Evolutionary conservation across 495 filamentous ascomycete species (phyloP).

Genomic region (Corynascus novoguineensis): DNA sequence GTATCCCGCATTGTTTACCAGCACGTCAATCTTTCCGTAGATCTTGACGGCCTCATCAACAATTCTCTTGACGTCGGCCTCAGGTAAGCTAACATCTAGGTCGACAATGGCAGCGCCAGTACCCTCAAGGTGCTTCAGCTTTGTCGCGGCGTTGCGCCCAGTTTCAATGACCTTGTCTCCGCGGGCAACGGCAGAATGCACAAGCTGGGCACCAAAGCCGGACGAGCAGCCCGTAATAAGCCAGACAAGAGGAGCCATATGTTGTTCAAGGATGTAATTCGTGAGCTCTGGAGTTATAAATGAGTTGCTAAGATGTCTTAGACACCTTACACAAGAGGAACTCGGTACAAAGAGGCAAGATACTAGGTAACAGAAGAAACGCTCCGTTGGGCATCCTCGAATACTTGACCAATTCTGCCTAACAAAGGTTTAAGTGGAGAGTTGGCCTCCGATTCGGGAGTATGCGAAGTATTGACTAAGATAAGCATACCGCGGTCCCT

Average conservation of each 20-base stretch:
- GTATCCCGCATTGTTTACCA: constrained; percentile 49
- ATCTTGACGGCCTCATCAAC: constrained; percentile 19
- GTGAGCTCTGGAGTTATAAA: too few relatives aligned
- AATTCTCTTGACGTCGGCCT: constrained; percentile 28
- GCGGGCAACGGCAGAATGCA: constrained; percentile 35
- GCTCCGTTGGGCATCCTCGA: too few relatives aligned
- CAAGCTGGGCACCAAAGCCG: constrained; percentile 47
- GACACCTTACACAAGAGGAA: too few relatives aligned
- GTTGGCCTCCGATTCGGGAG: too few relatives aligned
- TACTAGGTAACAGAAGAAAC: too few relatives aligned
- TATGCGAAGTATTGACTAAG: too few relatives aligned
- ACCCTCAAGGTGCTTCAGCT: not conserved
- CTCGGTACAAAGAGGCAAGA: too few relatives aligned
- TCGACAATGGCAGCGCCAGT: constrained; percentile 29
- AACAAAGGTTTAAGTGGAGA: too few relatives aligned
- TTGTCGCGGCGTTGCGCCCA: constrained; percentile 22
- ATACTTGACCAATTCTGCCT: too few relatives aligned
- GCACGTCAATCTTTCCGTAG: constrained; percentile 42
- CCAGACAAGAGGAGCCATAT: constrained; percentile 24
- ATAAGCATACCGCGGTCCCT: too few relatives aligned
- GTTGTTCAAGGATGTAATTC: too few relatives aligned
- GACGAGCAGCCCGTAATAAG: constrained; percentile 52
- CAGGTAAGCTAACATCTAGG: constrained; percentile 27
- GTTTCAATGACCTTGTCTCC: constrained; percentile 47
- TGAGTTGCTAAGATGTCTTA: too few relatives aligned